Conservation (phyloP, 306 rosid genomes). For the Astragalus membranaceus region DNA sequence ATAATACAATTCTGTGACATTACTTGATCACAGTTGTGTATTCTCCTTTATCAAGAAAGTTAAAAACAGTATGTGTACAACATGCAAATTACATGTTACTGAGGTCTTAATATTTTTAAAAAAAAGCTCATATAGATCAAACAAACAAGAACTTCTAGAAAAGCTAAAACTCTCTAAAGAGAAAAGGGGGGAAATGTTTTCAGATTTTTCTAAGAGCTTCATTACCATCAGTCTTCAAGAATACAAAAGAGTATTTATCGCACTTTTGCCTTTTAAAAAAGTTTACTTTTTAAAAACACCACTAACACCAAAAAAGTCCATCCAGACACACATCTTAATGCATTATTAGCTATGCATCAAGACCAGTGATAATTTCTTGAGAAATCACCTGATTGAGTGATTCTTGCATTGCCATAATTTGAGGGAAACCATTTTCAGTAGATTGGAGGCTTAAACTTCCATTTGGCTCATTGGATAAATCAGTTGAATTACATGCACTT, state of each 20-base stretch:
- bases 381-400: slow-evolving; percentile 69
- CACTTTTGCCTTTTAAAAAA: not conserved
- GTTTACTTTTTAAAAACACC: not conserved
- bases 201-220: not conserved
- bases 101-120: not conserved
- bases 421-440: slow-evolving; percentile 51
- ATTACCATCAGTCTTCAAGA: not conserved
- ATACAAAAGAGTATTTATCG: not conserved
- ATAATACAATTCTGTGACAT: not conserved
- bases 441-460: slow-evolving; percentile 51
- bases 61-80: not conserved
- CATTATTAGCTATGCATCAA: not conserved
- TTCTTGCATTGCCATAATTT: slow-evolving; percentile 73
- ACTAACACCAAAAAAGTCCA: not conserved
- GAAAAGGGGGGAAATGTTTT: not conserved
- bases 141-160: not conserved
- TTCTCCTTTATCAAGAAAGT: not conserved
- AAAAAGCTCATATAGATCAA: not conserved
- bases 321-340: not conserved
- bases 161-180: not conserved
- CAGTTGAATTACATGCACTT: slow-evolving; percentile 45
- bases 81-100: not conserved
- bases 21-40: not conserved
- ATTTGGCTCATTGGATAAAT: slow-evolving; percentile 48
- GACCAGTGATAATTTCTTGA: not conserved